Percentiles rank a stretch among this genome's conserved stretches.
phyloP scores from a whole-genome alignment of 2,329 filamentous ascomycete species.

The Stachybotrys echinatus region DNA sequence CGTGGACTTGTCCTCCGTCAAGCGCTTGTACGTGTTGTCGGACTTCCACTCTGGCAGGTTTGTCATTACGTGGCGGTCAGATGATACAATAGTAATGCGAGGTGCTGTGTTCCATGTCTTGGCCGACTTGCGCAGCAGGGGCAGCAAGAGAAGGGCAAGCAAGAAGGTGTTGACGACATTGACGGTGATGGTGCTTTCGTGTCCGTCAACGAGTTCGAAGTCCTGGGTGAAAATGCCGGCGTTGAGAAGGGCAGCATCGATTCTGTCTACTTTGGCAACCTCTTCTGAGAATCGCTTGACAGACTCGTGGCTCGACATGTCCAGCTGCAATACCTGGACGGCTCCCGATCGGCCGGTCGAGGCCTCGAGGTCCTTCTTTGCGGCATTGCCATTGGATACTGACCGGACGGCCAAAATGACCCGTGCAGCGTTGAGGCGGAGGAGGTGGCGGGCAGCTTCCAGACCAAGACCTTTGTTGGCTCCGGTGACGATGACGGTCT shows the following conservation, averaged over 20 bases:
- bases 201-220: neutral
- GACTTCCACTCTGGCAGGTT: too few species aligned
- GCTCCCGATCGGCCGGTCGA: constrained; percentile 12
- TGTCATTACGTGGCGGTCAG: too few species aligned
- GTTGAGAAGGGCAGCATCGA: too few species aligned
- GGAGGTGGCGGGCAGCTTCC: constrained; percentile 33
- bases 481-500: constrained; percentile 30
- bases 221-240: constrained; percentile 1
- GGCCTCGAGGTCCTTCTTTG: constrained; percentile 26
- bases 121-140: neutral
- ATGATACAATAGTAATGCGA: too few species aligned
- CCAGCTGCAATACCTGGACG: constrained; percentile 38
- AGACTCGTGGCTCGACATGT: constrained; percentile 31
- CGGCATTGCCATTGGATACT: constrained; percentile 30
- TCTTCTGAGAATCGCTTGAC: constrained; percentile 27
- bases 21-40: too few species aligned
- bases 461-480: constrained; percentile 33
- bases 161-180: neutral
- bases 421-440: constrained; percentile 26
- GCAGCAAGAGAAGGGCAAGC: neutral
- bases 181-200: neutral
- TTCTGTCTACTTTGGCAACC: too few species aligned
- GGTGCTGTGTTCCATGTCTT: too few species aligned
- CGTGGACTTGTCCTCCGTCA: too few species aligned
- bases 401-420: constrained; percentile 36